phyloP scores from a whole-genome alignment of 768 basidiomycete species.

The Chalciporus sphaerocephalus region DNA sequence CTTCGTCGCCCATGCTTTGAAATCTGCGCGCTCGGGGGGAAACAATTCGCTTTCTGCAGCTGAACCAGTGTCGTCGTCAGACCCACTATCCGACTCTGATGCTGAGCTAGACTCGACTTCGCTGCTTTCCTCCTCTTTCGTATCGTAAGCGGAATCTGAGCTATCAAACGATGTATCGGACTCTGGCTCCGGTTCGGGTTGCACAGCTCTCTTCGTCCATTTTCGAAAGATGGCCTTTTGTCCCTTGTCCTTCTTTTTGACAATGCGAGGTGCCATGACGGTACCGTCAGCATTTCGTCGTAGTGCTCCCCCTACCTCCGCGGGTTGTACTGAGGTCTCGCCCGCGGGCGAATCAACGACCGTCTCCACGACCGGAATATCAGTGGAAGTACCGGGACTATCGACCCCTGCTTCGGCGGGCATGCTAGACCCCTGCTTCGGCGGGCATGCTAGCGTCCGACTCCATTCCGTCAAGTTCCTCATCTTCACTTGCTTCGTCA shows the following conservation, averaged over 20 bases:
- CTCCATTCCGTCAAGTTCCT: conserved; percentile 32
- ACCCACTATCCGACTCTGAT: conserved; percentile 17
- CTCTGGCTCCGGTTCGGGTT: conserved; percentile 29
- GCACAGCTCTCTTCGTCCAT: conserved; percentile 43
- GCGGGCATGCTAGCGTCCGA: conserved; percentile 16
- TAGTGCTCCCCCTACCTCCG: conserved; percentile 58
- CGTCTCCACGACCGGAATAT: conserved; percentile 16
- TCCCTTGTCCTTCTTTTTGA: conserved; percentile 41
- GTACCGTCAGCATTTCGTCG: conserved; percentile 64
- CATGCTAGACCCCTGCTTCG: not conserved
- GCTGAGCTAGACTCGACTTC: conserved; percentile 11
- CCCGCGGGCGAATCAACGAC: conserved; percentile 8
- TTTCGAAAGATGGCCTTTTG: conserved; percentile 43
- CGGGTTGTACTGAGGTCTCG: conserved; percentile 13
- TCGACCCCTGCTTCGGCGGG: conserved; percentile 4
- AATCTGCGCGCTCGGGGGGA: conserved; percentile 45
- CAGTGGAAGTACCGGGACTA: not conserved
- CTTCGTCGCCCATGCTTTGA: conserved; percentile 87
- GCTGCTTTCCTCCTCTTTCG: conserved; percentile 27
- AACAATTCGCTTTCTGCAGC: conserved; percentile 16
- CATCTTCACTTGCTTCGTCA: conserved; percentile 33
- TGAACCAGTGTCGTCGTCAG: conserved; percentile 15
- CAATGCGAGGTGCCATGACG: conserved; percentile 42
- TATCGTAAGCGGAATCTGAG: conserved; percentile 70
- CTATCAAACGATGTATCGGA: conserved; percentile 71